phyloP scores from a whole-genome alignment of 331 rosid genomes.

The Malus hybrid region DNA sequence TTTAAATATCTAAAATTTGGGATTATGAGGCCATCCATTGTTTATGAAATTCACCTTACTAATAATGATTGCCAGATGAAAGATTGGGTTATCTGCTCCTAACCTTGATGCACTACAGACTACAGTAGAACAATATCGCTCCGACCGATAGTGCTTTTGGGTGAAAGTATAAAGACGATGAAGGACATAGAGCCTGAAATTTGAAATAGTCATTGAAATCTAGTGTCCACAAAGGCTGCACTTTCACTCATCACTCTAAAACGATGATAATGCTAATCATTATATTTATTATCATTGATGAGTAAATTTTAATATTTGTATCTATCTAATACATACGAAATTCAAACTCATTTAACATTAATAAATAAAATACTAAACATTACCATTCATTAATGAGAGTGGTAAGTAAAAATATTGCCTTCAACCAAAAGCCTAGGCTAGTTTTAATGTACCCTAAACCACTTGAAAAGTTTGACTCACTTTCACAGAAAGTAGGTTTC shows the following conservation, averaged over 20 bases:
- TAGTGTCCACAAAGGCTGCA: neutral
- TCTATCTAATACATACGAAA: no score
- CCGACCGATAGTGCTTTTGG: conserved; percentile 19
- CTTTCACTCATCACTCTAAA: no score
- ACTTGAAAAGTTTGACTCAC: neutral
- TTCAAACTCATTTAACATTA: no score
- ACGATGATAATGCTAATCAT: no score
- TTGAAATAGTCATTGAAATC: no score
- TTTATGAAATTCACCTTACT: no score
- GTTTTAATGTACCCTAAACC: neutral
- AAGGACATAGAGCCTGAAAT: conserved; percentile 14
- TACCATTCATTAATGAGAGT: no score
- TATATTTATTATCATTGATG: no score
- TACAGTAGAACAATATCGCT: neutral
- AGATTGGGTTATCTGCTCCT: conserved; percentile 9
- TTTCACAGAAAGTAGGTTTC: neutral
- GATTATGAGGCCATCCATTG: no score
- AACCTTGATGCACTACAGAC: conserved; percentile 18
- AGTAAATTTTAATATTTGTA: no score
- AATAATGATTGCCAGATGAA: neutral
- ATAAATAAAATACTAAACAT: no score
- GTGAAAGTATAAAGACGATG: neutral
- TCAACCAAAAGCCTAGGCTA: neutral
- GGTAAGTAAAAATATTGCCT: rapidly evolving
- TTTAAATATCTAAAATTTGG: no score